Conservation (phyloP, 2,329 filamentous ascomycete genomes). For the Exophiala calicioides region DNA sequence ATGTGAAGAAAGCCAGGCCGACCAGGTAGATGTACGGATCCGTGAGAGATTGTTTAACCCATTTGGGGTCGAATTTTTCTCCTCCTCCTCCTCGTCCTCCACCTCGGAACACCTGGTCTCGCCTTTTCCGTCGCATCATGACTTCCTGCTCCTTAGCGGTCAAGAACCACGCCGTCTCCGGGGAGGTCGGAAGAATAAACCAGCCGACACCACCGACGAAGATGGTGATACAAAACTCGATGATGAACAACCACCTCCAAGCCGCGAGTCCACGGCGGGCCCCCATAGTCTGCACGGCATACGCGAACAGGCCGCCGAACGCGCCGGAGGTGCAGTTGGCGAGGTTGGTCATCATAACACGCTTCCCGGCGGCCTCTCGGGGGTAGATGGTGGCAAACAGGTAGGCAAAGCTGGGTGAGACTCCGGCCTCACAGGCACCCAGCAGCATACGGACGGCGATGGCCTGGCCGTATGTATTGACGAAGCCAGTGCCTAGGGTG, state of each 20-base stretch:
- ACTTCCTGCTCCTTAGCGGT: constrained; percentile 19
- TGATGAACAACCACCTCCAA: constrained; percentile 27
- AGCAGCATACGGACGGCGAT: constrained; percentile 37
- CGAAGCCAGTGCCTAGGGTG: constrained; percentile 30
- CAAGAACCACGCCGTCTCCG: constrained; percentile 22
- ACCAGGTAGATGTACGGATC: constrained; percentile 17
- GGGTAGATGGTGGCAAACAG: constrained; percentile 20
- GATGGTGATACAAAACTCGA: constrained; percentile 18
- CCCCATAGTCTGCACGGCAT: constrained; percentile 22
- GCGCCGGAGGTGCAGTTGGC: constrained; percentile 19
- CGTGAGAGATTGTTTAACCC: constrained; percentile 27
- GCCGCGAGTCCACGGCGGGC: constrained; percentile 10
- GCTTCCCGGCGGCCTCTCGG: constrained; percentile 14
- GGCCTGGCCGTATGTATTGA: constrained; percentile 33
- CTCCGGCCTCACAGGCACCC: constrained; percentile 24
- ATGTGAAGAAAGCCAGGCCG: constrained; percentile 37
- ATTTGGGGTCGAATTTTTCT: constrained; percentile 23
- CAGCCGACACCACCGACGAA: constrained; percentile 15
- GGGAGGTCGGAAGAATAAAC: constrained; percentile 8
- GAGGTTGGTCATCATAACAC: constrained; percentile 14
- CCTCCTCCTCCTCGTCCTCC: constrained; percentile 35
- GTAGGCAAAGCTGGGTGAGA: constrained; percentile 14
- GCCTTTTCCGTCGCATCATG: constrained; percentile 29
- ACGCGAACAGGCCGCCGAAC: constrained; percentile 24
- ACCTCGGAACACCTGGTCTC: constrained; percentile 36